Evolutionary conservation across 1,139 yeast species (phyloP).

Genomic region (Yamadazyma diddensiae): DNA sequence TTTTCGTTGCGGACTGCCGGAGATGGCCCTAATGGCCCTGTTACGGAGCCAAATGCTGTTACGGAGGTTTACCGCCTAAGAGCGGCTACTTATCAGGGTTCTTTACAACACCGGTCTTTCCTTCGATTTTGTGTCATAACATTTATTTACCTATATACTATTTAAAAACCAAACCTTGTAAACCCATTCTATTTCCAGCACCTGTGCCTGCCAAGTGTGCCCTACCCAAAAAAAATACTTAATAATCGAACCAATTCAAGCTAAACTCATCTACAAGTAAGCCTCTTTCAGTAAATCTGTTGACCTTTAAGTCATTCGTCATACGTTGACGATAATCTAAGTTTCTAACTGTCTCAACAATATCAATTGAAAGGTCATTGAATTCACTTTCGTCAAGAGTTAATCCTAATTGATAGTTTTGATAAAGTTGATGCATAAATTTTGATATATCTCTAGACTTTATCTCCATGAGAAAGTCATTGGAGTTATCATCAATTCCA

Average conservation of each 20-base stretch:
- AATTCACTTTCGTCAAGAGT: conserved; percentile 29
- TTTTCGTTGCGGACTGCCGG: conserved; percentile 1
- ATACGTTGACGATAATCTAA: neutral
- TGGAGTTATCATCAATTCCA: conserved; percentile 31
- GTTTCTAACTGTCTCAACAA: conserved; percentile 1
- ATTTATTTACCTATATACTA: neutral
- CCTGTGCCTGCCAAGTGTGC: neutral
- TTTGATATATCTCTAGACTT: conserved; percentile 25
- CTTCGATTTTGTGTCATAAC: no score
- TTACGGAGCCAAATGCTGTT: no score
- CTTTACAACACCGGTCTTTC: no score
- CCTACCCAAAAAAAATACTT: neutral
- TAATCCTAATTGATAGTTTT: conserved; percentile 25
- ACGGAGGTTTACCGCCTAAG: no score
- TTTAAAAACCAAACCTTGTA: neutral
- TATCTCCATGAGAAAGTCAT: conserved; percentile 24
- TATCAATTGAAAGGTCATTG: conserved; percentile 10
- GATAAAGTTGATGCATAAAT: conserved; percentile 29
- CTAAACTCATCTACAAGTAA: conserved; percentile 14
- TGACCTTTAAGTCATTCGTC: neutral
- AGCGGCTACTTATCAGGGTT: no score
- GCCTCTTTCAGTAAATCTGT: conserved; percentile 7
- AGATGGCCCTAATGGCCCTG: neutral
- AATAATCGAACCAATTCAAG: conserved; percentile 18
- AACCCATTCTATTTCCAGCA: conserved; percentile 1